Percentiles rank a stretch among this genome's conserved stretches.
These are phyloP conservation scores for Pichia scutulata DNA, from an alignment of 805 yeast species.

Conservation along the genomic window DNA sequence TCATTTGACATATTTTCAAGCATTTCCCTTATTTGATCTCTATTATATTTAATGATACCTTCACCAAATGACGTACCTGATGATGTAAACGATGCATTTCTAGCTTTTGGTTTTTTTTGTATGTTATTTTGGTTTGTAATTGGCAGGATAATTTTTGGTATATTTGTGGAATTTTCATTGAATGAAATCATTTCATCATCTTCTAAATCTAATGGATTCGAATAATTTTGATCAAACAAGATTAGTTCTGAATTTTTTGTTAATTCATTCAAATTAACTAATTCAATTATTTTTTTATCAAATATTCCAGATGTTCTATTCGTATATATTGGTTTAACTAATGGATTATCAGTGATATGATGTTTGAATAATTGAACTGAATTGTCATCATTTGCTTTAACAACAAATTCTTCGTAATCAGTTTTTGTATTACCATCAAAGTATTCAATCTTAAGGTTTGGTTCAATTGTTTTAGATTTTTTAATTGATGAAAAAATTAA, in stretches of 20 bases:
- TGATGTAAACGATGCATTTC: conserved; percentile 27
- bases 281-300: conserved; percentile 17
- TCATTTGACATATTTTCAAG: conserved; percentile 19
- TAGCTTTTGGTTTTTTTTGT: neutral
- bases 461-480: neutral
- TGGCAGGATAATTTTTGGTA: conserved; percentile 11
- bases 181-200: conserved; percentile 12
- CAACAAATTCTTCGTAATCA: conserved; percentile 22
- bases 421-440: conserved; percentile 8
- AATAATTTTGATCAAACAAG: conserved; percentile 9
- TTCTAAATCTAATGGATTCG: conserved; percentile 11
- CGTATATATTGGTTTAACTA: conserved; percentile 20
- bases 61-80: conserved; percentile 31
- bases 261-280: conserved; percentile 11
- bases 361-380: conserved; percentile 18
- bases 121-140: neutral
- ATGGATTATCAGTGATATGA: conserved; percentile 14
- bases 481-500: conserved; percentile 17
- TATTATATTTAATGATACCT: conserved; percentile 28
- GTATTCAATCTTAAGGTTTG: conserved; percentile 11
- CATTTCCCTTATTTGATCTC: conserved; percentile 29
- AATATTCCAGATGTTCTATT: conserved; percentile 11
- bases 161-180: neutral
- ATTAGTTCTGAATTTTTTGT: neutral
- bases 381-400: conserved; percentile 16